These are phyloP conservation scores for Irpex rosettiformis DNA, from an alignment of 1,284 basidiomycete species.

Conservation along the genomic window DNA sequence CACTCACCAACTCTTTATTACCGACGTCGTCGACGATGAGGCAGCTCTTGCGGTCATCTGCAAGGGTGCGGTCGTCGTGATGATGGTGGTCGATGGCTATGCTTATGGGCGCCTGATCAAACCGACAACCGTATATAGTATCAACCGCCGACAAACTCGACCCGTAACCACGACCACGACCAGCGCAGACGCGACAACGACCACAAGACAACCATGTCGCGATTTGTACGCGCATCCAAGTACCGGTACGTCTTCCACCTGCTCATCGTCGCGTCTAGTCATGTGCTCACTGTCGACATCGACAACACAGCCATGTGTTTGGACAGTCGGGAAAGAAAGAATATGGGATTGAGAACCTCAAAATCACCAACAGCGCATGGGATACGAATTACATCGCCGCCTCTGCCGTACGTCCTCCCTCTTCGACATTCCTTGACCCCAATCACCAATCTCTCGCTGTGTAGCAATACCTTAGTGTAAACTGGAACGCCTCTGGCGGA, in stretches of 20 bases:
- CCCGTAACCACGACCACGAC: neutral
- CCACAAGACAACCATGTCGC: slow-evolving; percentile 46
- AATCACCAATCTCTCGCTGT: neutral
- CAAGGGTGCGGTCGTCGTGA: too few species aligned
- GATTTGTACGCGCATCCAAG: slow-evolving; percentile 70
- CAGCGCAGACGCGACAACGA: neutral
- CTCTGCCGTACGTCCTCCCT: slow-evolving; percentile 58
- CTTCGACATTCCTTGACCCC: slow-evolving; percentile 2
- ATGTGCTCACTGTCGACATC: neutral
- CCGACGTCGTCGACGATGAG: too few species aligned
- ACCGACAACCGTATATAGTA: too few species aligned
- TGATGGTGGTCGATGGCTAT: too few species aligned
- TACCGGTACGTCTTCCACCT: slow-evolving; percentile 51
- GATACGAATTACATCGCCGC: slow-evolving; percentile 93
- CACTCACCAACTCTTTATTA: too few species aligned
- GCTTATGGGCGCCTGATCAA: neutral
- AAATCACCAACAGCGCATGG: slow-evolving; percentile 88
- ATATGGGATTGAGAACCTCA: slow-evolving; percentile 86
- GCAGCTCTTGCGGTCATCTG: too few species aligned
- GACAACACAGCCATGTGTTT: slow-evolving; percentile 86
- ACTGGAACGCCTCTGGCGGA: slow-evolving; percentile 95
- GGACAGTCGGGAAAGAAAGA: slow-evolving; percentile 85
- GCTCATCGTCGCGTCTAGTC: neutral
- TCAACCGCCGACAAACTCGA: neutral
- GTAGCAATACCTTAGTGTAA: slow-evolving; percentile 84